Percentiles rank a stretch among this genome's conserved stretches.
Conservation (phyloP, 768 basidiomycete species). For the Candolleomyces eurysporus region DNA sequence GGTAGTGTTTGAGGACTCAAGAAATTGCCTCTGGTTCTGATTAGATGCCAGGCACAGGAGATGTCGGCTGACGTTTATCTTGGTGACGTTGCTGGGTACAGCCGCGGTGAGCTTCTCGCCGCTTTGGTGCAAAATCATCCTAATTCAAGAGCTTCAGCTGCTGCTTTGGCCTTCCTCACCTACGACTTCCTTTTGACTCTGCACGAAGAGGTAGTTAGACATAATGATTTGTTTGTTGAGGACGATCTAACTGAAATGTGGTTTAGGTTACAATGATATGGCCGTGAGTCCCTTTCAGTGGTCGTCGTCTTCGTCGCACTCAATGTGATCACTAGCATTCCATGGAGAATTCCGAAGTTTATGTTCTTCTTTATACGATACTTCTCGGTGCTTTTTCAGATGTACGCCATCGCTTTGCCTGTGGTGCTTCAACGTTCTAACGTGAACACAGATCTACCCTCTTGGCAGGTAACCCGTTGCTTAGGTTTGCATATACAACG, state of each 20-base stretch:
- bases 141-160: conserved; percentile 21
- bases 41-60: too few relatives aligned
- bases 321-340: background rate
- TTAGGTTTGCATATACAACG: conserved; percentile 30
- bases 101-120: too few relatives aligned
- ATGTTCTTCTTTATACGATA: conserved; percentile 38
- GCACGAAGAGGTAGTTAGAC: conserved; percentile 34
- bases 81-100: too few relatives aligned
- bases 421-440: background rate
- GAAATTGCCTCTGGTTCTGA: too few relatives aligned
- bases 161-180: conserved; percentile 33
- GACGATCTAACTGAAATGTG: background rate
- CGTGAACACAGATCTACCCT: conserved; percentile 26
- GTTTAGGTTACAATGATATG: conserved; percentile 37
- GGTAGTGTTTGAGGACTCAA: too few relatives aligned
- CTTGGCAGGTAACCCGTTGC: conserved; percentile 28
- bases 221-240: background rate
- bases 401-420: conserved; percentile 22
- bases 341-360: conserved; percentile 34
- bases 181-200: conserved; percentile 43
- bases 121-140: too few relatives aligned
- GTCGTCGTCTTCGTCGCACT: background rate
- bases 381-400: conserved; percentile 32
- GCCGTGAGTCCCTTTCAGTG: conserved; percentile 28
- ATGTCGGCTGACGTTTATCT: too few relatives aligned